These are phyloP conservation scores for Rhizoclosmatium sp. DNA, from an alignment of 192 early-diverging fungal genomes.

Conservation along the genomic window DNA sequence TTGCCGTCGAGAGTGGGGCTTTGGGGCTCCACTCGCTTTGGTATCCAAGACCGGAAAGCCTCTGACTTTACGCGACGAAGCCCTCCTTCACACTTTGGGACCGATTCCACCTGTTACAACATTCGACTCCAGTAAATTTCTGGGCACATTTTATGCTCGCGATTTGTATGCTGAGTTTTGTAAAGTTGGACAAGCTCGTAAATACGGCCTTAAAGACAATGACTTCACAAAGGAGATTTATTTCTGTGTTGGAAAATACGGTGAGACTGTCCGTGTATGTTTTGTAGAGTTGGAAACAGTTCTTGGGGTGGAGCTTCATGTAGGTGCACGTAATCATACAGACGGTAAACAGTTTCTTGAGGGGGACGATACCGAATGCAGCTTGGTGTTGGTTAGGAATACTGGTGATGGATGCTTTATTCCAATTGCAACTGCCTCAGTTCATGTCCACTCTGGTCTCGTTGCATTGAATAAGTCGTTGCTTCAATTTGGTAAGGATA, in stretches of 20 bases:
- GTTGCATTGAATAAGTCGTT: too few species aligned
- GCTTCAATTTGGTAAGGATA: too few species aligned
- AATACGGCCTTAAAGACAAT: background rate
- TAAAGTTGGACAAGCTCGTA: background rate
- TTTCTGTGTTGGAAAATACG: background rate
- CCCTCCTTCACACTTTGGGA: background rate
- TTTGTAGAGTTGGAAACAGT: background rate
- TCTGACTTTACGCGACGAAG: background rate
- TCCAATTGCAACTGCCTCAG: too few species aligned
- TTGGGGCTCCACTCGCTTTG: background rate
- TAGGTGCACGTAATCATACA: too few species aligned
- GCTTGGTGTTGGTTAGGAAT: too few species aligned
- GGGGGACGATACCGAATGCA: too few species aligned
- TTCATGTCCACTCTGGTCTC: too few species aligned
- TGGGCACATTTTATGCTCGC: background rate
- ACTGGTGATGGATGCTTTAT: too few species aligned
- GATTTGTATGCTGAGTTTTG: constrained; percentile 4
- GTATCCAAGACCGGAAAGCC: background rate
- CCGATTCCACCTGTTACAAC: background rate
- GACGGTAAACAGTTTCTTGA: too few species aligned
- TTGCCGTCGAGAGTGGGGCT: background rate
- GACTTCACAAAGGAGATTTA: background rate
- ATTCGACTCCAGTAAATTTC: background rate
- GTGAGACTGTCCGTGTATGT: background rate
- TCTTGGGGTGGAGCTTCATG: too few species aligned